Percentiles rank a stretch among this genome's conserved stretches.
phyloP scores from a whole-genome alignment of 2,329 filamentous ascomycete genomes.

The Calycina marina region DNA sequence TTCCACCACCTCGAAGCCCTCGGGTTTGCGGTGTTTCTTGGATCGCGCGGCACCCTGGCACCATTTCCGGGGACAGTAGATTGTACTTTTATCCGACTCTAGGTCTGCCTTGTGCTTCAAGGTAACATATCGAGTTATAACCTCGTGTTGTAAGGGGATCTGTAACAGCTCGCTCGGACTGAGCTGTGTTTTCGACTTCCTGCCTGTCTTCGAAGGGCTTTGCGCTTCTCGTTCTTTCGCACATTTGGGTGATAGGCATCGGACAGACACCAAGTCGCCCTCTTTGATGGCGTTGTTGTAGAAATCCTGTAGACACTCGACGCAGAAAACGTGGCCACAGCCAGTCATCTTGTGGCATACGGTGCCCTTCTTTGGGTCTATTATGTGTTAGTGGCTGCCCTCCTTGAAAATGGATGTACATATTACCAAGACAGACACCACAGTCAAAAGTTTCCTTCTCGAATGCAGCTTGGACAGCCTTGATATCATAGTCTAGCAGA shows the following conservation, averaged over 20 bases:
- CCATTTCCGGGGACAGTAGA: constrained; percentile 87
- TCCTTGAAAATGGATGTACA: constrained; percentile 1
- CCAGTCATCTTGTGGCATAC: constrained; percentile 68
- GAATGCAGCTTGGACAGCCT: constrained; percentile 60
- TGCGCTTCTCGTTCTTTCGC: constrained; percentile 40
- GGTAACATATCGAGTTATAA: constrained; percentile 72
- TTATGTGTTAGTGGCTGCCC: constrained; percentile 5
- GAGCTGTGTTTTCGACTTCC: constrained; percentile 52
- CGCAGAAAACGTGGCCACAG: constrained; percentile 86
- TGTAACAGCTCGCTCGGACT: constrained; percentile 74
- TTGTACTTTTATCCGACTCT: constrained; percentile 78
- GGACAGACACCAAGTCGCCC: constrained; percentile 65
- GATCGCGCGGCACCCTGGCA: constrained; percentile 79
- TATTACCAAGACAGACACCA: constrained; percentile 59
- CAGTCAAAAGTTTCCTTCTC: constrained; percentile 78
- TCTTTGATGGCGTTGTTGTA: constrained; percentile 80
- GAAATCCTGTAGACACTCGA: constrained; percentile 74
- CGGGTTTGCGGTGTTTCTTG: constrained; percentile 56
- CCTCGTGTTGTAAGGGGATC: constrained; percentile 55
- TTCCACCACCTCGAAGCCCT: constrained; percentile 46
- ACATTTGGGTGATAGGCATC: constrained; percentile 69
- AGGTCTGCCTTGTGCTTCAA: constrained; percentile 87
- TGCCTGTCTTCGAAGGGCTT: constrained; percentile 27
- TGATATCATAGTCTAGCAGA: constrained; percentile 65
- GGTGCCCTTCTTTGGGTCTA: constrained; percentile 77